Evolutionary conservation across 1,284 basidiomycete species (phyloP).

Genomic region (Mrakiaceae sp.): DNA sequence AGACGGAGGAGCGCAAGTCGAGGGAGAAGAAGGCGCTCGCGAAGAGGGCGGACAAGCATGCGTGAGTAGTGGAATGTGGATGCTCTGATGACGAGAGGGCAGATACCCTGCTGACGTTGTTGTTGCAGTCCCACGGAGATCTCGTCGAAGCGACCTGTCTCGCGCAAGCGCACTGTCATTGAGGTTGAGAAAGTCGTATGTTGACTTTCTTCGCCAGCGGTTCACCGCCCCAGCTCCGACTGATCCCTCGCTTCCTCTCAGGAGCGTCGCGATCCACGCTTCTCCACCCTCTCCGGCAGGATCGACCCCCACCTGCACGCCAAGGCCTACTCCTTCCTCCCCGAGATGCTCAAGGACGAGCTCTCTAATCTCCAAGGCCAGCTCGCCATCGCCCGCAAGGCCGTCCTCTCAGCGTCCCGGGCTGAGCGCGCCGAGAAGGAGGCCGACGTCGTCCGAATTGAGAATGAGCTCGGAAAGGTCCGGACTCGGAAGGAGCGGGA

Average conservation of each 20-base stretch:
- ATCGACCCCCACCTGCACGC: constrained; percentile 58
- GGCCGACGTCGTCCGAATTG: constrained; percentile 62
- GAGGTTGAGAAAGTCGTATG: constrained; percentile 56
- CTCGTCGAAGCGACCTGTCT: constrained; percentile 76
- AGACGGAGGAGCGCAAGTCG: constrained; percentile 17
- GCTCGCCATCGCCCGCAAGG: constrained; percentile 55
- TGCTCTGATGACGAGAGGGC: neutral
- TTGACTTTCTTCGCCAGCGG: constrained; percentile 2
- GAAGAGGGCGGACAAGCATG: constrained; percentile 73
- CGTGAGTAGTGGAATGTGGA: constrained; percentile 48
- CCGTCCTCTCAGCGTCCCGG: constrained; percentile 52
- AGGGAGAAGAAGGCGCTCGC: constrained; percentile 29
- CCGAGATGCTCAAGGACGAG: constrained; percentile 56
- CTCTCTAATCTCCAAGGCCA: constrained; percentile 54
- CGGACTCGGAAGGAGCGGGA: constrained; percentile 70
- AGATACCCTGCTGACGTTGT: constrained; percentile 9
- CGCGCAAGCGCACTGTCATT: constrained; percentile 62
- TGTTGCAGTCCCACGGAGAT: constrained; percentile 60
- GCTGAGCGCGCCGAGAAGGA: constrained; percentile 53
- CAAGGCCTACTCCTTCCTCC: constrained; percentile 67
- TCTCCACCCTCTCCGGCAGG: constrained; percentile 61
- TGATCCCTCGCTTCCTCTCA: constrained; percentile 26
- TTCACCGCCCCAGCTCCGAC: neutral
- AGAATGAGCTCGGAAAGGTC: constrained; percentile 60
- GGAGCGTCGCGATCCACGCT: constrained; percentile 80